Evolutionary conservation across 2,329 filamentous ascomycete genomes (phyloP).

Genomic region (Davidsoniella eucalypti): DNA sequence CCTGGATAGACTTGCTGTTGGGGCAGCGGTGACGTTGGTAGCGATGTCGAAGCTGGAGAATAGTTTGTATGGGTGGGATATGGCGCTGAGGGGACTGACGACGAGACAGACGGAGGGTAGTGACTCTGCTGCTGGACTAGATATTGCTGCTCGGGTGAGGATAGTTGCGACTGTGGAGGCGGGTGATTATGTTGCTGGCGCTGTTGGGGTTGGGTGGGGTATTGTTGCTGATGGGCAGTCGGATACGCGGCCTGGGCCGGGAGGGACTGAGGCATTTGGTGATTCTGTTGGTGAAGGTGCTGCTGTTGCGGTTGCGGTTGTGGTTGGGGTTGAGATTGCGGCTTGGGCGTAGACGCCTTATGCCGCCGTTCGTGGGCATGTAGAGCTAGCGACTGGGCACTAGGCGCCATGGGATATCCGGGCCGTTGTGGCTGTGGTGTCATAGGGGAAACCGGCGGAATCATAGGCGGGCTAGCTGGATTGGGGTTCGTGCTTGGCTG

Average conservation of each 20-base stretch:
- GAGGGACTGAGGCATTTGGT: not conserved
- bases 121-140: too few species aligned
- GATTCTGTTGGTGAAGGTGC: not conserved
- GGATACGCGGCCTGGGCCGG: not conserved
- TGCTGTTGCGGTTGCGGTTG: conserved; percentile 7
- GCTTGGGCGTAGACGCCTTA: not conserved
- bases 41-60: not conserved
- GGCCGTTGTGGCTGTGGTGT: not conserved
- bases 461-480: too few species aligned
- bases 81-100: not conserved
- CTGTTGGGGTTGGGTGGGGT: not conserved
- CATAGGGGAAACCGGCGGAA: not conserved
- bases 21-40: not conserved
- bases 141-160: not conserved
- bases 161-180: not conserved
- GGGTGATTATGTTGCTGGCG: not conserved
- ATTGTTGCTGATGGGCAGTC: not conserved
- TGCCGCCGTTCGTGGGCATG: too few species aligned
- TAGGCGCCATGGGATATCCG: not conserved
- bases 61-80: too few species aligned
- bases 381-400: not conserved
- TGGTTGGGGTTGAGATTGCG: not conserved
- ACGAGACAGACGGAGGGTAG: not conserved
- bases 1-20: conserved; percentile 3
- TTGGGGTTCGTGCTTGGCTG: too few species aligned